These are phyloP conservation scores for Phylloporus arenicola DNA, from an alignment of 768 basidiomycete species.

Conservation along the genomic window DNA sequence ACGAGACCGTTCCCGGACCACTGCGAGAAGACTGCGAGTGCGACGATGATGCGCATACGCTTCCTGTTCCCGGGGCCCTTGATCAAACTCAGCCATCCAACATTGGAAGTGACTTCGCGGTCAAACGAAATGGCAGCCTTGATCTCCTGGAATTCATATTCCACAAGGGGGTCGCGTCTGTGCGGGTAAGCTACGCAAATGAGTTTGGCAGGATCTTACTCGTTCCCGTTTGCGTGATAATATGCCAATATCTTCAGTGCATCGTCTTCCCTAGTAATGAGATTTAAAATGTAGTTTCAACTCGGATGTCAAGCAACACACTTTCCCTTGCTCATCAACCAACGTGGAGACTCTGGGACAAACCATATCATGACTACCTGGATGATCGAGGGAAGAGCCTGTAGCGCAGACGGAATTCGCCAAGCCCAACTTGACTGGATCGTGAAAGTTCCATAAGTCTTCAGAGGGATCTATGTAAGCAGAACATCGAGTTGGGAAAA, in stretches of 20 bases:
- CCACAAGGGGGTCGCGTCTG: conserved; percentile 37
- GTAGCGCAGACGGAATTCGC: conserved; percentile 15
- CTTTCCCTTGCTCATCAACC: conserved; percentile 34
- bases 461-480: background rate
- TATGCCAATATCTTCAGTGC: conserved; percentile 33
- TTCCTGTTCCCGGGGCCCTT: conserved; percentile 48
- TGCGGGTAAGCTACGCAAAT: background rate
- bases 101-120: conserved; percentile 34
- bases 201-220: background rate
- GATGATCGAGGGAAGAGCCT: conserved; percentile 9
- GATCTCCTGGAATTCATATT: conserved; percentile 62
- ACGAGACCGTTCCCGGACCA: conserved; percentile 54
- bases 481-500: background rate
- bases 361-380: conserved; percentile 14
- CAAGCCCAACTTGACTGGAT: conserved; percentile 13
- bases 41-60: conserved; percentile 52
- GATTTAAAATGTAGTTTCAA: background rate
- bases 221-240: background rate
- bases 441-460: conserved; percentile 17
- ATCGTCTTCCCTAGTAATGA: conserved; percentile 24
- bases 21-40: conserved; percentile 56
- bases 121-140: conserved; percentile 48
- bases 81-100: conserved; percentile 44
- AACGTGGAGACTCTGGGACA: conserved; percentile 38
- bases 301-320: conserved; percentile 1